Conservation (phyloP, 2,329 filamentous ascomycete species). For the Apiospora rasikravindrae region DNA sequence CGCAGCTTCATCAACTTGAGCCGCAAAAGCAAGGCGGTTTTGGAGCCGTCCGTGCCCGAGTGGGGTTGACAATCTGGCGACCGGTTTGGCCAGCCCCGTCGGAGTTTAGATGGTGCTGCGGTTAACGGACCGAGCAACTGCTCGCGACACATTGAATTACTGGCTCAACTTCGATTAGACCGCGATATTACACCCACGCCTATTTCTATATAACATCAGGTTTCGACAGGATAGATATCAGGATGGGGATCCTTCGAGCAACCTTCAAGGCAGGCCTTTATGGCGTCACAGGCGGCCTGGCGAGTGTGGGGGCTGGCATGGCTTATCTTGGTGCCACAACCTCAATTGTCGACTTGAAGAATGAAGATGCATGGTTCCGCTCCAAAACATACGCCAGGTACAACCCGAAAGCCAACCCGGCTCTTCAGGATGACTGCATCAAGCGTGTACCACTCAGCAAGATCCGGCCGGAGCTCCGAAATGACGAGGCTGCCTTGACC, state of each 20-base stretch:
- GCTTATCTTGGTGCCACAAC: slow-evolving; percentile 60
- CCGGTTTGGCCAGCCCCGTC: neutral
- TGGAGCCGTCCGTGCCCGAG: neutral
- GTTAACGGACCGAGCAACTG: neutral
- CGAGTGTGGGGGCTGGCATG: slow-evolving; percentile 53
- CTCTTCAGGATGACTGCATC: slow-evolving; percentile 68
- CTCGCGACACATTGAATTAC: neutral
- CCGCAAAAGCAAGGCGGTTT: slow-evolving; percentile 3
- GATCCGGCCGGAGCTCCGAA: slow-evolving; percentile 68
- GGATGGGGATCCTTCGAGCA: slow-evolving; percentile 60
- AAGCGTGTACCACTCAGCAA: slow-evolving; percentile 66
- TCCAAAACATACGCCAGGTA: slow-evolving; percentile 60
- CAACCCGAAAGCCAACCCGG: slow-evolving; percentile 68
- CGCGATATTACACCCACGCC: neutral
- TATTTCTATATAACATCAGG: neutral
- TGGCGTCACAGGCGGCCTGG: slow-evolving; percentile 53
- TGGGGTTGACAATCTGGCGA: neutral
- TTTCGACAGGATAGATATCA: slow-evolving; percentile 1
- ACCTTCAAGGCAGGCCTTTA: slow-evolving; percentile 49
- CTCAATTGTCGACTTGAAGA: slow-evolving; percentile 60
- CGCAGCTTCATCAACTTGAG: neutral
- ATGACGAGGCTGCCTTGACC: slow-evolving; percentile 62
- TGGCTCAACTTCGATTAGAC: neutral
- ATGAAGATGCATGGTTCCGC: slow-evolving; percentile 66
- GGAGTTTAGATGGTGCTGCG: neutral